Evolutionary conservation across 2,329 filamentous ascomycete species (phyloP).

Genomic region (Cladorrhinum sp.): DNA sequence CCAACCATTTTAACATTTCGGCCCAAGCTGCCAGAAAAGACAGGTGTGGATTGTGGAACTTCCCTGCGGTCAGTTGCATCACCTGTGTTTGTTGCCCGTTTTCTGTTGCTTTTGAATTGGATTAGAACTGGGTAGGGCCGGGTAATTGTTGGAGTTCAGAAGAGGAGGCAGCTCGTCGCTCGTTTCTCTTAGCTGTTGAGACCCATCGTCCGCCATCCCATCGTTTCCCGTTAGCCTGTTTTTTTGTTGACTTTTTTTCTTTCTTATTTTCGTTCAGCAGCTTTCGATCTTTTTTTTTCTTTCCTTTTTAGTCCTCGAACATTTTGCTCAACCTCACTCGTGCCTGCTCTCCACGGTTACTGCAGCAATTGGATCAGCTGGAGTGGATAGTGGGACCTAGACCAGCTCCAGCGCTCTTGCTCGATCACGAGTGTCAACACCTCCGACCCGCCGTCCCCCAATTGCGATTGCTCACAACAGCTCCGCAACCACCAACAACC

Average conservation of each 20-base stretch:
- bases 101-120: background rate
- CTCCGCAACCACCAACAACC: background rate
- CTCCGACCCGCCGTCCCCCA: background rate
- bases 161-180: slow-evolving; percentile 13
- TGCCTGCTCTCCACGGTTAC: background rate
- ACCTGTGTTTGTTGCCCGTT: background rate
- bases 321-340: background rate
- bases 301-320: background rate
- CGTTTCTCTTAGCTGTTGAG: slow-evolving; percentile 13
- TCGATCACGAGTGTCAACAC: background rate
- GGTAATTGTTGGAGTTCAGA: background rate
- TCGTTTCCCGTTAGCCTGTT: background rate
- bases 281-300: background rate
- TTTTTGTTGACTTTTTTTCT: background rate
- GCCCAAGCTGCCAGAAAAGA: slow-evolving; percentile 15
- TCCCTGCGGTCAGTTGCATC: slow-evolving; percentile 1
- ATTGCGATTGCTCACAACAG: background rate
- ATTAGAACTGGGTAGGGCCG: background rate
- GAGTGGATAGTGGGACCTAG: background rate
- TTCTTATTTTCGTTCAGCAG: background rate
- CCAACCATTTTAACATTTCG: slow-evolving; percentile 27
- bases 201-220: background rate
- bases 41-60: slow-evolving; percentile 17
- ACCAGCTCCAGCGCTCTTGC: no score
- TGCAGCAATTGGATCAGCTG: background rate